Evolutionary conservation across 164 flowering plant genomes (phyloP).

Genomic region (Vitis vinifera): ASM3070453v1 NC_081808.1:4595001-4595500

Average conservation of each 20-base stretch:
- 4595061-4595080: slow-evolving; percentile 39
- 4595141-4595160: neutral
- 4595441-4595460: too few species aligned
- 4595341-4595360: slow-evolving; percentile 4
- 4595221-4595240: slow-evolving; percentile 90
- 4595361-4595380: slow-evolving; percentile 30
- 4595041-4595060: slow-evolving; percentile 47
- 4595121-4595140: slow-evolving; percentile 19
- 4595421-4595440: too few species aligned
- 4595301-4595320: slow-evolving; percentile 6
- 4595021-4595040: slow-evolving; percentile 70
- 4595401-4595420: too few species aligned
- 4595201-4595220: slow-evolving; percentile 54
- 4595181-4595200: neutral
- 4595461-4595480: too few species aligned
- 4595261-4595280: slow-evolving; percentile 67
- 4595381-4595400: slow-evolving; percentile 26
- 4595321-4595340: slow-evolving; percentile 2
- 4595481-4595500: too few species aligned
- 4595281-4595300: slow-evolving; percentile 59
- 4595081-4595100: slow-evolving; percentile 50
- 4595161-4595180: neutral
- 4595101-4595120: slow-evolving; percentile 66
- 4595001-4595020: neutral
- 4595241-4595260: slow-evolving; percentile 89